Conservation (phyloP, 352 stramenopile species). For the Phytophthora chlamydospora region DNA sequence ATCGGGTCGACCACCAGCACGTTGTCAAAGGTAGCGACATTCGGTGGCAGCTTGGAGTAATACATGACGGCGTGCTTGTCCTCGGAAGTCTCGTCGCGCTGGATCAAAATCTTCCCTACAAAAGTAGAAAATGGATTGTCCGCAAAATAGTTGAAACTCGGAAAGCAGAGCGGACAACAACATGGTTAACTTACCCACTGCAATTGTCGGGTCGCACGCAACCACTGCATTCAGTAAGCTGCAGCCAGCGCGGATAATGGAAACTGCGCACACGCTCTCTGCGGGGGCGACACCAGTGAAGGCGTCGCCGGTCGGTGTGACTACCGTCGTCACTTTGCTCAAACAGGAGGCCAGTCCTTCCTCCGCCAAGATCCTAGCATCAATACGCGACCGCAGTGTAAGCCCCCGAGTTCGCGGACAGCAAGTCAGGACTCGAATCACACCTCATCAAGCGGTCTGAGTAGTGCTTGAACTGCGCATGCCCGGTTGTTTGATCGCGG, state of each 20-base stretch:
- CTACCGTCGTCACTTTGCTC: constrained; percentile 46
- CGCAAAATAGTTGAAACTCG: too few species aligned
- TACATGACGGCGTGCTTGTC: constrained; percentile 90
- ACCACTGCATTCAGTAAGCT: constrained; percentile 90
- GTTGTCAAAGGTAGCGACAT: constrained; percentile 70
- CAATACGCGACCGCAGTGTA: too few species aligned
- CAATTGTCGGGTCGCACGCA: constrained; percentile 74
- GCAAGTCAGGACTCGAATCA: too few species aligned
- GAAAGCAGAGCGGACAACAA: neutral
- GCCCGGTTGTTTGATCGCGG: constrained; percentile 59
- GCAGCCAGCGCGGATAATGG: constrained; percentile 93
- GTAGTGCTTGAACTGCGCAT: constrained; percentile 77
- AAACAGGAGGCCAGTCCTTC: constrained; percentile 67
- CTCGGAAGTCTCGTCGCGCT: constrained; percentile 91
- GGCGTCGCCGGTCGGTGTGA: constrained; percentile 64
- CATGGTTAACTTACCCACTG: constrained; percentile 54
- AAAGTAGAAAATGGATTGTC: neutral
- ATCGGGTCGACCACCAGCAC: constrained; percentile 97
- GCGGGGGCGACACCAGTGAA: constrained; percentile 50
- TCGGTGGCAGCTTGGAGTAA: constrained; percentile 94
- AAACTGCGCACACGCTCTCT: constrained; percentile 87
- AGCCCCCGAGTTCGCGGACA: too few species aligned
- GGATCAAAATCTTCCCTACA: constrained; percentile 95
- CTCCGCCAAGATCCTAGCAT: constrained; percentile 65
- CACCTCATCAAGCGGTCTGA: constrained; percentile 78